Evolutionary conservation across 768 basidiomycete species (phyloP).

Genomic region (Vararia minispora): DNA sequence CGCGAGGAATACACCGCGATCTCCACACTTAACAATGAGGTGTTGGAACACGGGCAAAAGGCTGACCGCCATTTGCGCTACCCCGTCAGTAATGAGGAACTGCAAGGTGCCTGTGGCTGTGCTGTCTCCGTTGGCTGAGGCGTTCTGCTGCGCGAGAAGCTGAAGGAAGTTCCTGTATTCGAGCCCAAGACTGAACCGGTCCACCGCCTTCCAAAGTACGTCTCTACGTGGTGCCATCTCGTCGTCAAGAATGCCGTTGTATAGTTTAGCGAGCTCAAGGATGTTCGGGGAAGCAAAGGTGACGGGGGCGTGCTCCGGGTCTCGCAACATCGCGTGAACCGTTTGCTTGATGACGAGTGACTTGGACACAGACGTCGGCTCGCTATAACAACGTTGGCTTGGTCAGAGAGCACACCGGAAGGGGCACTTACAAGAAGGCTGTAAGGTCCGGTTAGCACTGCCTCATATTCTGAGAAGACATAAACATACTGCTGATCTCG

Average conservation of each 20-base stretch:
- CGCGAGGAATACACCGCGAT: slow-evolving; percentile 49
- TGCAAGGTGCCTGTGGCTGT: slow-evolving; percentile 33
- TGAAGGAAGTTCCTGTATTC: slow-evolving; percentile 58
- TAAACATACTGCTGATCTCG: slow-evolving; percentile 41
- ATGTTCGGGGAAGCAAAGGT: slow-evolving; percentile 78
- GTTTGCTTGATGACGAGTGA: slow-evolving; percentile 60
- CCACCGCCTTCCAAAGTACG: slow-evolving; percentile 55
- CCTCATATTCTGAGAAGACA: neutral
- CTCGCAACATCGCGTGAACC: slow-evolving; percentile 28
- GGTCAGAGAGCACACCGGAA: neutral
- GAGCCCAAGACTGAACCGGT: slow-evolving; percentile 53
- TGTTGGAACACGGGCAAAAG: slow-evolving; percentile 80
- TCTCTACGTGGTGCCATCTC: slow-evolving; percentile 42
- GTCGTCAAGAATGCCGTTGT: slow-evolving; percentile 35
- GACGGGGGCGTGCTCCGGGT: slow-evolving; percentile 32
- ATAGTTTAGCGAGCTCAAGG: slow-evolving; percentile 59
- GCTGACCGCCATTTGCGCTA: slow-evolving; percentile 71
- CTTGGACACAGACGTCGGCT: slow-evolving; percentile 89
- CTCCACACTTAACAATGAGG: slow-evolving; percentile 79
- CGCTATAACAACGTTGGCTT: slow-evolving; percentile 32
- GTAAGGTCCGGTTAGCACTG: slow-evolving; percentile 2
- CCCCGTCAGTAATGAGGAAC: slow-evolving; percentile 58
- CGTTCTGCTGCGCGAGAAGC: slow-evolving; percentile 38
- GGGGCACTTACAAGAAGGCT: slow-evolving; percentile 68
- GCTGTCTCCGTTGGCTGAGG: slow-evolving; percentile 26